Evolutionary conservation across 2,329 filamentous ascomycete species (phyloP), one percentile per base, ranked within the genome.

Genomic region (Botrytis aclada): DNA sequence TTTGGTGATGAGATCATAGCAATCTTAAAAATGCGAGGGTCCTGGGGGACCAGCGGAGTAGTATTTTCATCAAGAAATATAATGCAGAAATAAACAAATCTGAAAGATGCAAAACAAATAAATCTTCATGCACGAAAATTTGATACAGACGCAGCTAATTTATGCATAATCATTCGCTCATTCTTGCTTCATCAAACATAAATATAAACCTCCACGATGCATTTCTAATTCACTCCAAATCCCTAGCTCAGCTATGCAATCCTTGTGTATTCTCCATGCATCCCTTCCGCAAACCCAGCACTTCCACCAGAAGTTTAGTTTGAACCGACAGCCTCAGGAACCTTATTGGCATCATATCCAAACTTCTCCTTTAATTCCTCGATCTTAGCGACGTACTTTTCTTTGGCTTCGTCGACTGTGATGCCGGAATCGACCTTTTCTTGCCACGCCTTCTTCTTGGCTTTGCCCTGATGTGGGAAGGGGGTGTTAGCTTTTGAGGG

Each of bases 381-480:
- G 76, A 96, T 89, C 75, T 91, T 84, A 77, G 86, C 85, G 79
- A 97, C 88, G 84, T 97, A 98, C 80, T 88, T 85, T 81, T 89
- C 86, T 88, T 97, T 92, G 32, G 94, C 94, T 76, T 90, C 83
- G 76, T 91, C 87, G 75, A 88, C 80, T 74, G 77, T 88, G 77
- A 89, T 81, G 69, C 87, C 88, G 74, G 90, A 86, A 75, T 94
- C 88, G 79, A 89, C 88, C 75, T 90, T 80, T 80, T 90, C 87
- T 83, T 93, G 84, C 94, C 94, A 97, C 71, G 91, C 89, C 79
- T 86, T 87, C 84, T 90, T 88, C 88, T 97, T 97, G 79, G 89
- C 89, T 85, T 96, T 97, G 84, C 86, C 89, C 92, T 80, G 64
- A 70, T 58, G 22, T 32, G 20, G 14, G 47, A 25, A 4, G 12